Evolutionary conservation across 2,329 filamentous ascomycete species (phyloP).

Genomic region (Clarireedia hainanense): DNA sequence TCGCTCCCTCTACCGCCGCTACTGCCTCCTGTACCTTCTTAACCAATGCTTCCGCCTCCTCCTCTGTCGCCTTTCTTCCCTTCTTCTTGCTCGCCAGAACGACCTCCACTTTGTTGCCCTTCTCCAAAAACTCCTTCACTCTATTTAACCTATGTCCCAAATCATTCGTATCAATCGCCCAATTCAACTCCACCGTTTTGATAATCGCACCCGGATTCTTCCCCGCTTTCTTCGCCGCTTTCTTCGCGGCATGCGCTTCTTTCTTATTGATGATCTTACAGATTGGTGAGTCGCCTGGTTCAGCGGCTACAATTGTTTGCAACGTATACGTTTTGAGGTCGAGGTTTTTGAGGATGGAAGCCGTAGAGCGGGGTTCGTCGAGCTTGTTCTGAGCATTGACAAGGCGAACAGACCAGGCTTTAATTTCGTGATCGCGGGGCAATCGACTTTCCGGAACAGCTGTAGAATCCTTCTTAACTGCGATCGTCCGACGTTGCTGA

Average conservation of each 20-base stretch:
- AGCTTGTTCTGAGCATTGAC: slow-evolving; percentile 33
- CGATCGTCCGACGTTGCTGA: neutral
- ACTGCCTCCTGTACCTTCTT: slow-evolving; percentile 36
- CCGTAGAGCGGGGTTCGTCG: slow-evolving; percentile 26
- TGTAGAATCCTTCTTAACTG: slow-evolving; percentile 4
- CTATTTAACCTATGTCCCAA: slow-evolving; percentile 62
- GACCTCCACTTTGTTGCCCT: slow-evolving; percentile 70
- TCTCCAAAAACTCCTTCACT: slow-evolving; percentile 60
- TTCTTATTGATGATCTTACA: slow-evolving; percentile 48
- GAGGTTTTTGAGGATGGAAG: slow-evolving; percentile 35
- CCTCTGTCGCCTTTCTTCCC: slow-evolving; percentile 48
- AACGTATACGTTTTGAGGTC: slow-evolving; percentile 44
- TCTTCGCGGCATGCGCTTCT: slow-evolving; percentile 38
- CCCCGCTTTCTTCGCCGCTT: slow-evolving; percentile 34
- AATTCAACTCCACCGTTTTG: slow-evolving; percentile 86
- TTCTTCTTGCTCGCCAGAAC: slow-evolving; percentile 59
- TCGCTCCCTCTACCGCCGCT: slow-evolving; percentile 31
- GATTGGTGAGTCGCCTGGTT: slow-evolving; percentile 40
- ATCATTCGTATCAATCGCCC: slow-evolving; percentile 74
- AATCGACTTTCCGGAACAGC: slow-evolving; percentile 19
- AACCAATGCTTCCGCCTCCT: slow-evolving; percentile 55
- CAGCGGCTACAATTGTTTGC: slow-evolving; percentile 37
- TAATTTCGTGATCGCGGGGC: slow-evolving; percentile 42
- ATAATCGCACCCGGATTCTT: slow-evolving; percentile 30
- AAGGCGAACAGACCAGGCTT: slow-evolving; percentile 34